phyloP scores from a whole-genome alignment of 2,329 filamentous ascomycete genomes.

The Cladosporium phlei region DNA sequence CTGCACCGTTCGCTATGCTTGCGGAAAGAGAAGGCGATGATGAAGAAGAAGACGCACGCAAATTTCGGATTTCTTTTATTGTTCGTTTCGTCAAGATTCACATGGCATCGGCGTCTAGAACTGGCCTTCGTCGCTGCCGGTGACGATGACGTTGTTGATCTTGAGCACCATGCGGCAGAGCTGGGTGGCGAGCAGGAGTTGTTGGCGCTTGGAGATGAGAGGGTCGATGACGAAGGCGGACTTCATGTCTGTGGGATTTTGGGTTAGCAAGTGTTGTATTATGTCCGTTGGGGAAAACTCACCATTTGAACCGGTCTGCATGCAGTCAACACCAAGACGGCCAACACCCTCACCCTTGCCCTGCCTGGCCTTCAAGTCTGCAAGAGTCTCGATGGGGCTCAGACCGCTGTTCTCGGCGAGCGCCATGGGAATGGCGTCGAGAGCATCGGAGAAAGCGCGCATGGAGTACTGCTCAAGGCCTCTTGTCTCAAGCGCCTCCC shows the following conservation, averaged over 20 bases:
- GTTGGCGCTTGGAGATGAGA: constrained; percentile 95
- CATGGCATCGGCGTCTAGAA: constrained; percentile 52
- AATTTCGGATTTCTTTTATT: too few species aligned
- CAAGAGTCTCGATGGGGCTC: constrained; percentile 91
- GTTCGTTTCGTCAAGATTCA: too few species aligned
- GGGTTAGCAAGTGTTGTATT: constrained; percentile 1
- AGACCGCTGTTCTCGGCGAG: constrained; percentile 95
- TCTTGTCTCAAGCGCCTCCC: constrained; percentile 81
- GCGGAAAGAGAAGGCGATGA: too few species aligned
- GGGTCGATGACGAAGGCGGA: constrained; percentile 98
- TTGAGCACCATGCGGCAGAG: constrained; percentile 97
- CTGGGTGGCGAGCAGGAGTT: constrained; percentile 92
- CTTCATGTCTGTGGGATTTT: constrained; percentile 69
- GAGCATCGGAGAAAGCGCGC: constrained; percentile 92
- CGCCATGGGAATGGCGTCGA: constrained; percentile 91
- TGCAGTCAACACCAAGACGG: constrained; percentile 91
- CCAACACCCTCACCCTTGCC: constrained; percentile 72
- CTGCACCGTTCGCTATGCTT: too few species aligned
- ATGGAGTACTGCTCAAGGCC: constrained; percentile 99
- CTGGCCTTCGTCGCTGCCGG: constrained; percentile 80
- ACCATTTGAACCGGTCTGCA: constrained; percentile 87
- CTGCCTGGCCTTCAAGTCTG: constrained; percentile 92
- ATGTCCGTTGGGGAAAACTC: constrained; percentile 28
- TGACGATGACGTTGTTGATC: constrained; percentile 91
- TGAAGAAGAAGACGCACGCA: too few species aligned